Conservation (phyloP, 2,329 filamentous ascomycete species). For the Apiospora saccharicola region DNA sequence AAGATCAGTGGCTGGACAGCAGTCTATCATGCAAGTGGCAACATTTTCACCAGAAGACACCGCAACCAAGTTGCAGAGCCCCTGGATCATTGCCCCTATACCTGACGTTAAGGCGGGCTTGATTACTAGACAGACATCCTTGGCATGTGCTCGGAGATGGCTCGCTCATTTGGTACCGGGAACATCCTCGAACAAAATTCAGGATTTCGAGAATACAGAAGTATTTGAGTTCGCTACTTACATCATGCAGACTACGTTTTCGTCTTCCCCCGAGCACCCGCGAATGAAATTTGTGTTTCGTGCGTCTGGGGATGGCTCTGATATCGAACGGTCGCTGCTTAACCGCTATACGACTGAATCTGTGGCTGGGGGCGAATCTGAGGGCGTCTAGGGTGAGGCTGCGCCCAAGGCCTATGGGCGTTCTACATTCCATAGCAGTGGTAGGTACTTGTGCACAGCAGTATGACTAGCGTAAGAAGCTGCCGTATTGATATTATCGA, state of each 20-base stretch:
- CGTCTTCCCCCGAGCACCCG: constrained; percentile 20
- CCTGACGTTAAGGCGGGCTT: constrained; percentile 4
- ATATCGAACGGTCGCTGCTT: constrained; percentile 28
- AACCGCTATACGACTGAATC: constrained; percentile 30
- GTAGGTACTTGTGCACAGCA: constrained; percentile 32
- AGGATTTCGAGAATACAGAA: constrained; percentile 25
- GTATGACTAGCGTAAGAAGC: constrained; percentile 33
- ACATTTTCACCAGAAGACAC: constrained; percentile 22
- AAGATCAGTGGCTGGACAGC: constrained; percentile 32
- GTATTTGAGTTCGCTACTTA: constrained; percentile 24
- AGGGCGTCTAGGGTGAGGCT: constrained; percentile 25
- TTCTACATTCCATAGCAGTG: constrained; percentile 21
- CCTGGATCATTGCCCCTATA: constrained; percentile 32
- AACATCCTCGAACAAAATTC: constrained; percentile 32
- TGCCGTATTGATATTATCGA: constrained; percentile 32
- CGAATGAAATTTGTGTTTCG: constrained; percentile 27
- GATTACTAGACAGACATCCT: constrained; percentile 27
- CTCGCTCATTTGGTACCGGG: constrained; percentile 33
- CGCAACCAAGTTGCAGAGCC: constrained; percentile 25
- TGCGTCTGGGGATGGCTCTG: constrained; percentile 32
- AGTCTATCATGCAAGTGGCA: constrained; percentile 29
- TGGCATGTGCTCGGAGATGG: constrained; percentile 31
- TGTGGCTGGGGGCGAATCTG: constrained; percentile 31
- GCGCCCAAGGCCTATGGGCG: constrained; percentile 6
- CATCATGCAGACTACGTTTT: constrained; percentile 25